Percentiles rank a stretch among this genome's conserved stretches.
phyloP scores from a whole-genome alignment of 1,284 basidiomycete genomes.

The Hypsizygus ulmarius region DNA sequence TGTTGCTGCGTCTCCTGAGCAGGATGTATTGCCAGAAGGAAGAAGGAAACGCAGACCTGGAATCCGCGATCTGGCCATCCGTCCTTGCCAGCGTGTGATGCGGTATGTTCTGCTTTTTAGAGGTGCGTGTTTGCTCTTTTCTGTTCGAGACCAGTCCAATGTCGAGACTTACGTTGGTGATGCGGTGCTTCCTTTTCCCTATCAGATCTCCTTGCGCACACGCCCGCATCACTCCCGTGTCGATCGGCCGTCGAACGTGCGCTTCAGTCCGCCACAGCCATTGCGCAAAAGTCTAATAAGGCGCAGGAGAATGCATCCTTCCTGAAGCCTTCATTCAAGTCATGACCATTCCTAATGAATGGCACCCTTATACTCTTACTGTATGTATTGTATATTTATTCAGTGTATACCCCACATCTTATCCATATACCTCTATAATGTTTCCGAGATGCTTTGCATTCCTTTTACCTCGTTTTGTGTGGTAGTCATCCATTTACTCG shows the following conservation, averaged over 20 bases:
- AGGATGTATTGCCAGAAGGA: constrained; percentile 7
- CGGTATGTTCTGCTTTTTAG: constrained; percentile 33
- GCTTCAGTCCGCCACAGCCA: constrained; percentile 23
- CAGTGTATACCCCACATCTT: too few species aligned
- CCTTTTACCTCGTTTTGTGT: too few species aligned
- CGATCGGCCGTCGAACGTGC: constrained; percentile 26
- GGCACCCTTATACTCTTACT: too few species aligned
- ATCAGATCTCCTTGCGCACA: constrained; percentile 28
- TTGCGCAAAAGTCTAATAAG: constrained; percentile 30
- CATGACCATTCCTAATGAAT: too few species aligned
- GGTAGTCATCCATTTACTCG: too few species aligned
- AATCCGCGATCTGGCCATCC: constrained; percentile 33
- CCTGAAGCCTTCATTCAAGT: not conserved
- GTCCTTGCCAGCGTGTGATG: constrained; percentile 34
- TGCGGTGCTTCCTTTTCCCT: not conserved
- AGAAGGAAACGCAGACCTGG: constrained; percentile 14
- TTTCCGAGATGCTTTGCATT: too few species aligned
- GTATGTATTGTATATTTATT: too few species aligned
- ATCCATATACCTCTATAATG: too few species aligned
- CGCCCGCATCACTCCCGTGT: constrained; percentile 23
- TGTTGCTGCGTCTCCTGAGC: constrained; percentile 8
- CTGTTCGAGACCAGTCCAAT: not conserved
- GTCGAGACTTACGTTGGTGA: not conserved
- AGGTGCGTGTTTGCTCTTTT: constrained; percentile 21
- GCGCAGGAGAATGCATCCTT: constrained; percentile 31